A percentile compares a stretch with the other conserved stretches of the same genome.
These are phyloP conservation scores for Eutrema heterophyllum DNA, from an alignment of 345 rosid species.

Conservation along the genomic window DNA sequence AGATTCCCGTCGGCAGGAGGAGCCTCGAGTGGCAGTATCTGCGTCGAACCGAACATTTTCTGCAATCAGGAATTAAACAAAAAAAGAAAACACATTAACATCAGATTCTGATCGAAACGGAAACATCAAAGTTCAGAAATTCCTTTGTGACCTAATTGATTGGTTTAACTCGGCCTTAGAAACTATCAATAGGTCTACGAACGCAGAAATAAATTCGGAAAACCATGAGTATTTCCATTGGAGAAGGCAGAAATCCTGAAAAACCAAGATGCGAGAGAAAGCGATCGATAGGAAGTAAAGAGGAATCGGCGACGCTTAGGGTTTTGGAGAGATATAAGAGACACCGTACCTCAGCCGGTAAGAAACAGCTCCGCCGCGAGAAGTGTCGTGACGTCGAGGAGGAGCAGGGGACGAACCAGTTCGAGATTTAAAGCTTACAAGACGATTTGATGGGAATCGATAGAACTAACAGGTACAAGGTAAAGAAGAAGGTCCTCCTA, in stretches of 20 bases:
- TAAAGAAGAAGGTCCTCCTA: not conserved
- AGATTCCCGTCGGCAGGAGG: slow-evolving; percentile 64
- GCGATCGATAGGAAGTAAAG: not conserved
- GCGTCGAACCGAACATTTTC: slow-evolving; percentile 47
- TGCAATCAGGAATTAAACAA: not conserved
- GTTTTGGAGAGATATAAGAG: not conserved
- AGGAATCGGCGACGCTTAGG: not conserved
- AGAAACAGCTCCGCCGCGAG: not conserved
- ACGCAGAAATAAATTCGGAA: not conserved
- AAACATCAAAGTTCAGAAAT: not conserved
- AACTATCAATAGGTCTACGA: not conserved
- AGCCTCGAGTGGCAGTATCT: slow-evolving; percentile 74
- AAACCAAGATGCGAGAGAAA: not conserved
- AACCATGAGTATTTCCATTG: not conserved
- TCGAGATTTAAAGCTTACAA: not conserved
- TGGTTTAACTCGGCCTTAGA: not conserved
- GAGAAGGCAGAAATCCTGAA: not conserved
- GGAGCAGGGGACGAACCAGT: not conserved
- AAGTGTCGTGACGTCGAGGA: not conserved
- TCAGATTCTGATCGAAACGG: not conserved
- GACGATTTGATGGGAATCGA: slow-evolving; percentile 2
- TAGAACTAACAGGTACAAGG: not conserved
- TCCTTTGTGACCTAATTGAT: slow-evolving; percentile 6
- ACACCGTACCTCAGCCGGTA: slow-evolving; percentile 24
- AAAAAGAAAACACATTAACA: not conserved